Evolutionary conservation across 2,329 filamentous ascomycete species (phyloP).

Genomic region (Aureobasidium uvarum): DNA sequence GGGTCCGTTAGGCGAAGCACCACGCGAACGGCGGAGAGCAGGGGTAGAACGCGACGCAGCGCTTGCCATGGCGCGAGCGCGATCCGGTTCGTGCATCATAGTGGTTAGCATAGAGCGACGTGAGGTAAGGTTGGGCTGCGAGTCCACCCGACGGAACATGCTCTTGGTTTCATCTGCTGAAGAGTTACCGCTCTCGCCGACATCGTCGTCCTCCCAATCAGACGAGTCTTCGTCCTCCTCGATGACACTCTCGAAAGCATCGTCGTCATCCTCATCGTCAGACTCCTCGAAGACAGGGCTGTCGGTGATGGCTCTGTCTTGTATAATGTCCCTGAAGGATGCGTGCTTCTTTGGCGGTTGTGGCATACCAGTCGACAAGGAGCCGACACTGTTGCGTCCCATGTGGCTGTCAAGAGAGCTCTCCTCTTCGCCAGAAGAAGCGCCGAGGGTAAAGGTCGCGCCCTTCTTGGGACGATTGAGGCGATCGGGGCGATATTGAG

Average conservation of each 20-base stretch:
- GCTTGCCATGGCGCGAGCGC: conserved; percentile 66
- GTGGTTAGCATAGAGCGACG: conserved; percentile 85
- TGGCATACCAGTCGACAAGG: conserved; percentile 54
- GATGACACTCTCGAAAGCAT: conserved; percentile 79
- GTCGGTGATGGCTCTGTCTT: conserved; percentile 63
- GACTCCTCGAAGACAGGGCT: conserved; percentile 62
- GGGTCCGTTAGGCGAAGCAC: conserved; percentile 66
- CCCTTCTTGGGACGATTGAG: conserved; percentile 51
- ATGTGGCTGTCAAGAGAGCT: conserved; percentile 68
- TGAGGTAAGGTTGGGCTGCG: conserved; percentile 77
- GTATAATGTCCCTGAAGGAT: conserved; percentile 76
- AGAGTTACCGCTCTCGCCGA: conserved; percentile 72
- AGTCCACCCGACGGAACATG: conserved; percentile 89
- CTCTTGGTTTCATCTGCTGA: conserved; percentile 72
- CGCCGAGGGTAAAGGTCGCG: conserved; percentile 69
- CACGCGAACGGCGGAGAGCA: conserved; percentile 58
- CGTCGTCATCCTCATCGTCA: conserved; percentile 54
- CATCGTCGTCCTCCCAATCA: conserved; percentile 56
- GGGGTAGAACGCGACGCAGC: conserved; percentile 59
- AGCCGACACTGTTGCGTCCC: conserved; percentile 53
- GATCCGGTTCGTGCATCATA: conserved; percentile 78
- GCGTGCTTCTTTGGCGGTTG: conserved; percentile 68
- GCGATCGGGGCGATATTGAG: conserved; percentile 34
- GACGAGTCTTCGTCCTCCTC: conserved; percentile 54
- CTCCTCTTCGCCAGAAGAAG: conserved; percentile 80